phyloP scores from a whole-genome alignment of 805 yeast species.

The Ogataea dorogensis region DNA sequence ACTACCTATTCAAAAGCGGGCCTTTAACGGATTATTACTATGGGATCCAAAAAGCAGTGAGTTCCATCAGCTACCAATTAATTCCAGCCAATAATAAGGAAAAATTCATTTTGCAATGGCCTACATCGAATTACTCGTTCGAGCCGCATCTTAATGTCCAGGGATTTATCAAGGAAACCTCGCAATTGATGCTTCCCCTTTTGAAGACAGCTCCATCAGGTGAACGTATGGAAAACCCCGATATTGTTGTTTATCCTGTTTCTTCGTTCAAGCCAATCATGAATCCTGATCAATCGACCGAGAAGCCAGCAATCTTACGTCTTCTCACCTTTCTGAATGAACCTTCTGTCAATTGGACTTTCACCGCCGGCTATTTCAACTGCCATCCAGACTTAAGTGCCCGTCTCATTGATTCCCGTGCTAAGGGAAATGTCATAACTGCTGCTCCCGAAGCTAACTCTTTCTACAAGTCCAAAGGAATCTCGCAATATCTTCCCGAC shows the following conservation, averaged over 20 bases:
- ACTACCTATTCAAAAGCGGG: conserved; percentile 64
- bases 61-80: conserved; percentile 69
- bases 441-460: conserved; percentile 96
- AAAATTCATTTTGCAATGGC: conserved; percentile 71
- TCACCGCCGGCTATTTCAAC: conserved; percentile 97
- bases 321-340: conserved; percentile 57
- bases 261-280: conserved; percentile 88
- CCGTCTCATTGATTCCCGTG: conserved; percentile 54
- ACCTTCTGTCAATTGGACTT: conserved; percentile 65
- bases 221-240: conserved; percentile 20
- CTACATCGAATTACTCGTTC: conserved; percentile 57
- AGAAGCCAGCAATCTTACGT: conserved; percentile 65
- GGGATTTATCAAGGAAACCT: conserved; percentile 54
- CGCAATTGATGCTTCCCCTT: conserved; percentile 56
- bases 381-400: conserved; percentile 72
- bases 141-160: conserved; percentile 62
- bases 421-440: conserved; percentile 72
- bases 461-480: conserved; percentile 79
- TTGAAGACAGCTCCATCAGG: conserved; percentile 42
- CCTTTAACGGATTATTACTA: conserved; percentile 70
- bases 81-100: conserved; percentile 38
- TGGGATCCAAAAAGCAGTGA: conserved; percentile 63
- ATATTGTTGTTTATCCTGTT: conserved; percentile 81
- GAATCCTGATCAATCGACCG: conserved; percentile 71
- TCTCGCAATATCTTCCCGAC: conserved; percentile 77